Evolutionary conservation across 2,329 filamentous ascomycete genomes (phyloP), one percentile per base, ranked within the genome.

Genomic region (Venturia asperata): DNA sequence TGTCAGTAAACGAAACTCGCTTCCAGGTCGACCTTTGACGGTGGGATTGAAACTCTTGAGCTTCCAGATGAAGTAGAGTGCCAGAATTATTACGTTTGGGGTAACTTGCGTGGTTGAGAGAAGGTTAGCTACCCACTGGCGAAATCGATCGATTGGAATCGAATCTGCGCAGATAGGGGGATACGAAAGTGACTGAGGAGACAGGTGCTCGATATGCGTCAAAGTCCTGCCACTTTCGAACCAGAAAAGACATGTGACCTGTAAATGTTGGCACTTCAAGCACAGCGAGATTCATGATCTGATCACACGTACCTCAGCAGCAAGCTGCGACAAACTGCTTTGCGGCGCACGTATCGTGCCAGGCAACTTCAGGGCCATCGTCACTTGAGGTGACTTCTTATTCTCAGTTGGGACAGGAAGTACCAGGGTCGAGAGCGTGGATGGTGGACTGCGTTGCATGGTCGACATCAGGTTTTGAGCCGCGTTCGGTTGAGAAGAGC

Each of bases 211-310:
- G 45, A 92, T 90, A 66, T 85, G 83, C 70, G 89, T 85, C 19
- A 97, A 79, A 27, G 89, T 88, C n/a, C 88, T 83, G 55, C 90
- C 88, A 19, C 89, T 89, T 76, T 97, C 92, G 74, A 97, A 97
- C 93, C 94, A 97, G 78, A 97, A 97, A 17, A 99, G 82, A 73
- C 93, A 97, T 15, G 93, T 96, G 76, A 97, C 90, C 90, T 96
- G 71, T 61, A 15, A 45, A 43, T 13, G 41, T 64, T 0, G 42
- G 41, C 21, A 60, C 19, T n/a, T 60, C 34, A 7, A 24, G 0
- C 39, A n/a, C 21, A 2, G 27, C 5, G 5, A 27, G 7, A 27
- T 13, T 5, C 6, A 42, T 7, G 60, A 15, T 43, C 9, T 27
- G 19, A 45, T n/a, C n/a, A 4, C 10, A 61, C 24, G 7, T 61